phyloP scores from a whole-genome alignment of 2,329 filamentous ascomycete genomes.

The Chrysoporthe austroafricana region DNA sequence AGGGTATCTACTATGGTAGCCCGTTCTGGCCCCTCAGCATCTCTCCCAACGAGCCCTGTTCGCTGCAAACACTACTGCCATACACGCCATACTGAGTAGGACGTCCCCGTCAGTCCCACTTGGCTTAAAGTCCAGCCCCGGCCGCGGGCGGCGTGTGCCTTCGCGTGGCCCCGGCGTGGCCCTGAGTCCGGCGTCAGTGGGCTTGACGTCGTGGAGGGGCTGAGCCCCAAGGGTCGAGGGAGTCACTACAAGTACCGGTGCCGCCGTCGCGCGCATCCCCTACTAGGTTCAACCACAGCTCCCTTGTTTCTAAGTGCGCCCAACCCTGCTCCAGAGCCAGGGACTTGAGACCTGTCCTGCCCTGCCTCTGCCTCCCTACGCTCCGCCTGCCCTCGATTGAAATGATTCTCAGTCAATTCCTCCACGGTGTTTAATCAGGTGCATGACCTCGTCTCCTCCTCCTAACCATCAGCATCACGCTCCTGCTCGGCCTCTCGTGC shows the following conservation, averaged over 20 bases:
- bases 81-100: not conserved
- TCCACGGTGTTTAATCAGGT: not conserved
- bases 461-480: not conserved
- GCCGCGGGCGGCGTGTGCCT: not conserved
- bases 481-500: not conserved
- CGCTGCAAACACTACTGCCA: not conserved
- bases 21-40: not conserved
- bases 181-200: not conserved
- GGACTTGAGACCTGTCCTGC: not conserved
- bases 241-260: constrained; percentile 11
- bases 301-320: constrained; percentile 11
- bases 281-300: constrained; percentile 1
- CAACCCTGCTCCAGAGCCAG: not conserved
- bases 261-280: not conserved
- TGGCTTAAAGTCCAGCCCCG: not conserved
- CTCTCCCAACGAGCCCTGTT: not conserved
- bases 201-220: not conserved
- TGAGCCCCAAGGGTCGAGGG: not conserved
- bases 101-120: not conserved
- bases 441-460: not conserved
- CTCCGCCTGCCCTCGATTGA: constrained; percentile 3
- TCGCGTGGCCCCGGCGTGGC: not conserved
- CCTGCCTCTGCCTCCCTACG: constrained; percentile 7
- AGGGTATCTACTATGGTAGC: too few relatives aligned
- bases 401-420: constrained; percentile 1